These are phyloP conservation scores for Paraconiothyrium brasiliense DNA, from an alignment of 2,329 filamentous ascomycete species.

Conservation along the genomic window DNA sequence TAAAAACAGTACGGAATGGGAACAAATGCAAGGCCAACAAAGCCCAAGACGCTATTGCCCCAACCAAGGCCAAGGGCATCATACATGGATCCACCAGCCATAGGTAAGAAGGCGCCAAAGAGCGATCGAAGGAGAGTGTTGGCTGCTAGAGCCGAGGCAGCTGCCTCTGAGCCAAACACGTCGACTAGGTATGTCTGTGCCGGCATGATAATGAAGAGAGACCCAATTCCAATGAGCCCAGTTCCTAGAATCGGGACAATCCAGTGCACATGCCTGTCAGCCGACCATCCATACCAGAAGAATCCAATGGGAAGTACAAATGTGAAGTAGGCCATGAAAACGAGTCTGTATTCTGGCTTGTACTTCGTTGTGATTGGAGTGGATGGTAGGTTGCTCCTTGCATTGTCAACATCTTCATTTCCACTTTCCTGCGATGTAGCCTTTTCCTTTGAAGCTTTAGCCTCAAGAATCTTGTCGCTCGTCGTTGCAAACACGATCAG, in stretches of 20 bases:
- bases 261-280: slow-evolving; percentile 61
- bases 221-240: slow-evolving; percentile 23
- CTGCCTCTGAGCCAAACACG: slow-evolving; percentile 36
- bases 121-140: slow-evolving; percentile 32
- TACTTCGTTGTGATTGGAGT: too few relatives aligned
- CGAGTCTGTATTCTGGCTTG: slow-evolving; percentile 32
- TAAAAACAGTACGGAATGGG: slow-evolving; percentile 77
- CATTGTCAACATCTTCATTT: too few relatives aligned
- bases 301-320: slow-evolving; percentile 45
- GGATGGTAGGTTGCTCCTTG: not conserved
- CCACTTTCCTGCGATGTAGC: too few relatives aligned
- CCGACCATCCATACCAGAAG: slow-evolving; percentile 63
- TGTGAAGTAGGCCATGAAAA: slow-evolving; percentile 18
- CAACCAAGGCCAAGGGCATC: slow-evolving; percentile 37
- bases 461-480: slow-evolving; percentile 19
- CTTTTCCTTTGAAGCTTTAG: slow-evolving; percentile 1
- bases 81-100: slow-evolving; percentile 31
- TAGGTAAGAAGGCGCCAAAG: slow-evolving; percentile 32
- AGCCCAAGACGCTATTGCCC: slow-evolving; percentile 66
- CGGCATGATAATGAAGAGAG: slow-evolving; percentile 33
- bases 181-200: slow-evolving; percentile 47
- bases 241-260: slow-evolving; percentile 55
- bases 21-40: slow-evolving; percentile 72
- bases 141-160: slow-evolving; percentile 48
- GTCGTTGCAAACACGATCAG: slow-evolving; percentile 20